These are phyloP conservation scores for Trifolium fragiferum DNA, from an alignment of 306 rosid species.

Conservation along the genomic window DNA sequence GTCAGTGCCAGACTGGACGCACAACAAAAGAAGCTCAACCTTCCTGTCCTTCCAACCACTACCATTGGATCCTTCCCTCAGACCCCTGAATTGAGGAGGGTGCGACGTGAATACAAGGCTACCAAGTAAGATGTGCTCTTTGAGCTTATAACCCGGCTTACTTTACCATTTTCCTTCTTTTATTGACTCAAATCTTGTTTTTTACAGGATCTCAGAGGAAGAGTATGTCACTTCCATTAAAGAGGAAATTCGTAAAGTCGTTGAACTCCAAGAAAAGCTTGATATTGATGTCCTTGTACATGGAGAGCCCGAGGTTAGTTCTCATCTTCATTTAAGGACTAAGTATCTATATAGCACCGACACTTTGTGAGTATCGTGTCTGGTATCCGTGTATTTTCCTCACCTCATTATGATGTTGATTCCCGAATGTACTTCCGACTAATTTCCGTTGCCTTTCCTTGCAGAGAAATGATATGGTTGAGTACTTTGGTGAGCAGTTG, in stretches of 20 bases:
- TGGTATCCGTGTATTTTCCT: not conserved
- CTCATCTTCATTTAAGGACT: slow-evolving; percentile 31
- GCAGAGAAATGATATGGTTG: slow-evolving; percentile 95
- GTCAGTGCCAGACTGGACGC: slow-evolving; percentile 81
- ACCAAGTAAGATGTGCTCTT: slow-evolving; percentile 59
- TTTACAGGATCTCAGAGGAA: slow-evolving; percentile 76
- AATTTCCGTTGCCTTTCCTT: slow-evolving; percentile 38
- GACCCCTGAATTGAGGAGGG: slow-evolving; percentile 82
- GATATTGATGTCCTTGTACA: slow-evolving; percentile 89
- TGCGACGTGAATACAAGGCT: slow-evolving; percentile 90
- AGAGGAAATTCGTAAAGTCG: slow-evolving; percentile 74
- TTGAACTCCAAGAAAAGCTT: slow-evolving; percentile 82
- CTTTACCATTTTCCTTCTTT: slow-evolving; percentile 22
- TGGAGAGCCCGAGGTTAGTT: slow-evolving; percentile 89
- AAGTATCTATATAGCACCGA: not conserved
- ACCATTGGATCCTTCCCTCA: slow-evolving; percentile 96
- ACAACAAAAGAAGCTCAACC: slow-evolving; percentile 90
- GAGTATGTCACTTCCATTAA: slow-evolving; percentile 73
- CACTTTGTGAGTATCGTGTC: not conserved
- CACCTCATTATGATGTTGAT: not conserved
- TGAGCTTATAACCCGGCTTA: slow-evolving; percentile 25
- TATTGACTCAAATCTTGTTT: slow-evolving; percentile 24
- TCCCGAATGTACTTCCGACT: slow-evolving; percentile 20
- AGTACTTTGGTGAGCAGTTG: slow-evolving; percentile 90
- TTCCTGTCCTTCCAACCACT: slow-evolving; percentile 87